Evolutionary conservation across 331 rosid species (phyloP), one percentile per base, ranked within the genome.

Genomic region (Telfairia occidentalis): DNA sequence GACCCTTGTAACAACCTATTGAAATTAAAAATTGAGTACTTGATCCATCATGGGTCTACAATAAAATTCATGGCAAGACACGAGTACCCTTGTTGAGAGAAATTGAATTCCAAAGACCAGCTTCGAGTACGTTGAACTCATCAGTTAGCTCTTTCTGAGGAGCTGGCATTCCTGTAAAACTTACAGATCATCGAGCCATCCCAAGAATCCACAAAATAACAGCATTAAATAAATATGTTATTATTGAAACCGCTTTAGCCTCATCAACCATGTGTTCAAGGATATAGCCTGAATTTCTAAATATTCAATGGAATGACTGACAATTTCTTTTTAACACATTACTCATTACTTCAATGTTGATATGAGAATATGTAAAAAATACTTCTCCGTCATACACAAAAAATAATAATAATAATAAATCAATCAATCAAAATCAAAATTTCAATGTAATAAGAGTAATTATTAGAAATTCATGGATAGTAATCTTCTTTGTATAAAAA

Each of bases 91-190:
- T 93, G 78, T 77, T 83, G 30, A 86, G 80, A 82, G 96, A 93
- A 83, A 93, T 84, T 26, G 97, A 91, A 83, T 88, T 91, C 97
- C 98, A 93, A 46, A 93, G 95, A 84, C 81, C 76, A 79, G 97
- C 96, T 83, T 93, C 98, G 61, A 93, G 81, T 76, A 93, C 96
- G 81, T 93, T 93, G 84, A 86, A 93, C 73, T 93, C 98, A 34
- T 93, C 84, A 4, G 95, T 89, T 28, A 93, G 98, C 85, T 93
- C 98, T 86, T 77, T 89, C 82, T 88, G 88, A 70, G 96, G 96
- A 38, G 95, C 85, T 38, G 98, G 97, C 85, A 96, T 89, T 74
- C 98, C 98, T 93, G 87, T 40, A 82, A 81, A 82, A 79, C 57
- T 26, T 7, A 12, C 19, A 23, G 23, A 49, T 78, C 54, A 58